Percentiles rank a stretch among this genome's conserved stretches.
Conservation (phyloP, 106 monocot species). For the Platanthera guangdongensis region DNA sequence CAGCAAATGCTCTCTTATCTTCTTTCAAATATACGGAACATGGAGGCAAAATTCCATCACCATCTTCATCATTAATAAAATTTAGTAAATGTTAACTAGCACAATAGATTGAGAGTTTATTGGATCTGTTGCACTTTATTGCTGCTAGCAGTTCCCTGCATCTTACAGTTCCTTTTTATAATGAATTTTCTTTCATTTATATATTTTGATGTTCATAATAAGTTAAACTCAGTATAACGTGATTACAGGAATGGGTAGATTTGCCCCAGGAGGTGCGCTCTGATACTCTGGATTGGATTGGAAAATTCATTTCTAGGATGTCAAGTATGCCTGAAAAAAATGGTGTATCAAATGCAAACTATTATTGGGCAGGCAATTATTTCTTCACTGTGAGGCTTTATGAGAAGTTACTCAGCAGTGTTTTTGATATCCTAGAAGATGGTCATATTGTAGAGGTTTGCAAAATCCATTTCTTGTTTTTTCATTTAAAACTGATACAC, state of each 20-base stretch:
- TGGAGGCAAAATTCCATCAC: conserved; percentile 22
- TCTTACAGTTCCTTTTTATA: not conserved
- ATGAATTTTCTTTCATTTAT: not conserved
- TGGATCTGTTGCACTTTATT: not conserved
- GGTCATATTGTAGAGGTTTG: conserved; percentile 60
- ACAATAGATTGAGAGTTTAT: not conserved
- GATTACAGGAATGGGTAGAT: conserved; percentile 40
- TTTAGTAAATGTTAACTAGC: not conserved
- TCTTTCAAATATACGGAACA: conserved; percentile 39
- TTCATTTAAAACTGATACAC: not conserved
- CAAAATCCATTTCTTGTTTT: not conserved
- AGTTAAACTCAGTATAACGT: not conserved
- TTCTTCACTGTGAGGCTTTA: conserved; percentile 55
- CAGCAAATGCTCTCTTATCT: conserved; percentile 19
- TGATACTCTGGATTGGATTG: conserved; percentile 32
- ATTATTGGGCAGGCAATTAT: conserved; percentile 52
- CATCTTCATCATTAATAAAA: not conserved
- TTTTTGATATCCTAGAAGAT: conserved; percentile 89
- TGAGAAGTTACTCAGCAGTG: conserved; percentile 52
- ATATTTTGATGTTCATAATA: conserved; percentile 5
- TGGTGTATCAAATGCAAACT: conserved; percentile 40
- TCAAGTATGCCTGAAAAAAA: conserved; percentile 40
- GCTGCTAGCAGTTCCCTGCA: not conserved
- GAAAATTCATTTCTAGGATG: conserved; percentile 39
- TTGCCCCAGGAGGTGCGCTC: conserved; percentile 11